Evolutionary conservation across 768 basidiomycete species (phyloP).

Genomic region (Tulasnella sp.): DNA sequence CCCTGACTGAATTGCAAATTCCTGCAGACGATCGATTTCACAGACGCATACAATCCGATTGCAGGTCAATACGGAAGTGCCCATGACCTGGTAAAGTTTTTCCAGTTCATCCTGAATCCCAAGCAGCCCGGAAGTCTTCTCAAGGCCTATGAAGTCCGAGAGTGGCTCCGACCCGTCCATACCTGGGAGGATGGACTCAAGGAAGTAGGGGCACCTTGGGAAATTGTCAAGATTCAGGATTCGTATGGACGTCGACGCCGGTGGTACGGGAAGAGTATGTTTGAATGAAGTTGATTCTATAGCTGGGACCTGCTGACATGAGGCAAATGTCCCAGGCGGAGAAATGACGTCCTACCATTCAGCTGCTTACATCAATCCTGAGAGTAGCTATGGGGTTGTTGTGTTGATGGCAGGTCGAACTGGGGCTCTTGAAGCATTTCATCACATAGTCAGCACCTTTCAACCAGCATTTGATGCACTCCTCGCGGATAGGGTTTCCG

Average conservation of each 20-base stretch:
- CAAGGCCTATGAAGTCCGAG: slow-evolving; percentile 20
- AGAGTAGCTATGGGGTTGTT: slow-evolving; percentile 23
- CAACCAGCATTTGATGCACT: slow-evolving; percentile 23
- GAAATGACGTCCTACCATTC: slow-evolving; percentile 22
- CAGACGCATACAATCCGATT: slow-evolving; percentile 31
- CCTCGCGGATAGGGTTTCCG: slow-evolving; percentile 8
- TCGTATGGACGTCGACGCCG: slow-evolving; percentile 17
- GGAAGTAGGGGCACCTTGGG: slow-evolving; percentile 18
- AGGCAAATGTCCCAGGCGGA: slow-evolving; percentile 18
- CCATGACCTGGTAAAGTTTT: slow-evolving; percentile 32
- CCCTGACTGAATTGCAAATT: background rate
- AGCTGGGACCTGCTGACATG: background rate
- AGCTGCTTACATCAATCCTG: slow-evolving; percentile 23
- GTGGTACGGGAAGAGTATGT: slow-evolving; percentile 25
- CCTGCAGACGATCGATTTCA: slow-evolving; percentile 30
- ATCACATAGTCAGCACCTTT: slow-evolving; percentile 18
- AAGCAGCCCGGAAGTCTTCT: slow-evolving; percentile 19
- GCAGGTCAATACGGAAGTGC: slow-evolving; percentile 43
- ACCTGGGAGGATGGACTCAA: slow-evolving; percentile 21
- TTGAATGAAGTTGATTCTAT: background rate
- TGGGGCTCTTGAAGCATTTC: slow-evolving; percentile 19
- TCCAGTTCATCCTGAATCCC: slow-evolving; percentile 37
- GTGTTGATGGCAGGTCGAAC: slow-evolving; percentile 22
- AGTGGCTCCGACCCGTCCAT: slow-evolving; percentile 26
- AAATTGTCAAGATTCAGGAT: slow-evolving; percentile 18